Percentiles rank a stretch among this genome's conserved stretches.
These are phyloP conservation scores for Candida insectorum DNA, from an alignment of 805 yeast species.

Conservation along the genomic window DNA sequence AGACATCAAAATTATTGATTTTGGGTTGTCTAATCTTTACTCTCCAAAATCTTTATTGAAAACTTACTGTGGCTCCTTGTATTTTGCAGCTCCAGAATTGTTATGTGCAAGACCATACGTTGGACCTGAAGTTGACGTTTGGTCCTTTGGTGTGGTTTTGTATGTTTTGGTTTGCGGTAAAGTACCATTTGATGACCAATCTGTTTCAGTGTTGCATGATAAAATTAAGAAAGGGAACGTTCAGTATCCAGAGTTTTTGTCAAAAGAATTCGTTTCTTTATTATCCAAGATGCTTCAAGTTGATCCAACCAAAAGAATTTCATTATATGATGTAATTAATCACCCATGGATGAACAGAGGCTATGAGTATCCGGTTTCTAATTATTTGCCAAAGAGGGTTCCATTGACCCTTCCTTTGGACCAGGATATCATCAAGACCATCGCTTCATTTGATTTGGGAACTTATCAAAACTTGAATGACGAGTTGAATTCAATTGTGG, in stretches of 20 bases:
- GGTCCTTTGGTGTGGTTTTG: slow-evolving; percentile 97
- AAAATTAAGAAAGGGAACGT: slow-evolving; percentile 90
- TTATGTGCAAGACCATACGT: slow-evolving; percentile 86
- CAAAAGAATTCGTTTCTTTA: slow-evolving; percentile 76
- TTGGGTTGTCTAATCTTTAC: slow-evolving; percentile 88
- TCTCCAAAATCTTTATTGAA: slow-evolving; percentile 68
- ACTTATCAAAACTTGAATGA: slow-evolving; percentile 54
- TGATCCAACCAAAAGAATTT: slow-evolving; percentile 77
- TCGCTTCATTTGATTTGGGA: slow-evolving; percentile 78
- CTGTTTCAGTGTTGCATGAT: slow-evolving; percentile 86
- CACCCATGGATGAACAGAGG: slow-evolving; percentile 97
- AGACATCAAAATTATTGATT: slow-evolving; percentile 92
- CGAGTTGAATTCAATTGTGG: slow-evolving; percentile 55
- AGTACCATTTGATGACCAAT: slow-evolving; percentile 96
- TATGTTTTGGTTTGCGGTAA: slow-evolving; percentile 96
- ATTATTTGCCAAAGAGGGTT: slow-evolving; percentile 70
- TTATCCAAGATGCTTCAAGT: slow-evolving; percentile 89
- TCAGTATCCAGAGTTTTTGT: slow-evolving; percentile 81
- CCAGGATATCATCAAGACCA: slow-evolving; percentile 62
- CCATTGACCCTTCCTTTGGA: slow-evolving; percentile 75
- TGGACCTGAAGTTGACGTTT: slow-evolving; percentile 97
- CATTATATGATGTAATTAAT: slow-evolving; percentile 68
- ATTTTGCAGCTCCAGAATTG: slow-evolving; percentile 98
- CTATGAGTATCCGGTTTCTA: slow-evolving; percentile 67
- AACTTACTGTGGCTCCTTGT: slow-evolving; percentile 95